phyloP scores from a whole-genome alignment of 2,329 filamentous ascomycete genomes.

The Alternaria sp. region DNA sequence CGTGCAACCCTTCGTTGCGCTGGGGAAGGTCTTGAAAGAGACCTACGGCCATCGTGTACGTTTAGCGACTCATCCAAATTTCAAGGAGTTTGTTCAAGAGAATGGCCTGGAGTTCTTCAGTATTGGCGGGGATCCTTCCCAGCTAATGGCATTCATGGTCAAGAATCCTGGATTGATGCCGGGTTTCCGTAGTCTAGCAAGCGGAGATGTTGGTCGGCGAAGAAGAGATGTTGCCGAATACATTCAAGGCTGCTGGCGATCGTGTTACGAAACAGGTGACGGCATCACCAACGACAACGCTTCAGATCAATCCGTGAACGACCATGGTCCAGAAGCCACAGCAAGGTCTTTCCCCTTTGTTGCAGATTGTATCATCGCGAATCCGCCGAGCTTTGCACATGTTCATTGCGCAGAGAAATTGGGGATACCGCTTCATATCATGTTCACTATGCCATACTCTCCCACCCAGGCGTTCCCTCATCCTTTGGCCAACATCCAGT shows the following conservation, averaged over 20 bases:
- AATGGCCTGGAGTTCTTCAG: constrained; percentile 46
- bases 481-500: constrained; percentile 58
- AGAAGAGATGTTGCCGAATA: constrained; percentile 34
- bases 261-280: constrained; percentile 47
- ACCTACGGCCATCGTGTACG: constrained; percentile 41
- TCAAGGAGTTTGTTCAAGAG: constrained; percentile 25
- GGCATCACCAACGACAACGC: constrained; percentile 15
- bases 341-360: constrained; percentile 69
- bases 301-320: background rate
- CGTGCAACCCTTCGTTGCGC: constrained; percentile 67
- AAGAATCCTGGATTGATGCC: constrained; percentile 55
- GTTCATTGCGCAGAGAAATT: constrained; percentile 76
- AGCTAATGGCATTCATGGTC: constrained; percentile 61
- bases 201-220: constrained; percentile 45
- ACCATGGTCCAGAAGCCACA: background rate
- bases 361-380: constrained; percentile 79
- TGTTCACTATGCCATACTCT: constrained; percentile 68
- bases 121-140: constrained; percentile 45
- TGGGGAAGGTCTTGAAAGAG: constrained; percentile 59
- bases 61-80: constrained; percentile 35
- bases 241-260: constrained; percentile 38
- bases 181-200: constrained; percentile 26
- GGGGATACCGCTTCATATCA: constrained; percentile 76
- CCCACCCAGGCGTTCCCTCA: constrained; percentile 57
- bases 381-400: constrained; percentile 78